These are phyloP conservation scores for Fusarium aywerte DNA, from an alignment of 2,329 filamentous ascomycete genomes.

Conservation along the genomic window DNA sequence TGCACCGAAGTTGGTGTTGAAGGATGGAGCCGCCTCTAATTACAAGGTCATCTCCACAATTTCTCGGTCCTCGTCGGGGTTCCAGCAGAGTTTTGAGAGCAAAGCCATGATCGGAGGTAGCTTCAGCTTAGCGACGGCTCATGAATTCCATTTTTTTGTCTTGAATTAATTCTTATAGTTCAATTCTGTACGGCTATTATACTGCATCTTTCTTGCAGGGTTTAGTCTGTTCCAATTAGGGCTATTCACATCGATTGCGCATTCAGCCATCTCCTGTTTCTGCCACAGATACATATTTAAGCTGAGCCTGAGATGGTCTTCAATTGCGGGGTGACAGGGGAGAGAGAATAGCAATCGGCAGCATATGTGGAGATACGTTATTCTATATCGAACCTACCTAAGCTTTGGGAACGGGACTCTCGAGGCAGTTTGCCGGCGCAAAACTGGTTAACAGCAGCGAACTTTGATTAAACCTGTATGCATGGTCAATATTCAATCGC, in stretches of 20 bases:
- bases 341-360: background rate
- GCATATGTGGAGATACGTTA: constrained; percentile 9
- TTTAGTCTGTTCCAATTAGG: background rate
- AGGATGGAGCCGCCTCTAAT: constrained; percentile 34
- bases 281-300: background rate
- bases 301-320: background rate
- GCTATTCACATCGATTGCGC: background rate
- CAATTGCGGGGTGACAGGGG: constrained; percentile 29
- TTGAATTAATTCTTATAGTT: background rate
- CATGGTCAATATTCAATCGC: background rate
- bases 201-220: background rate
- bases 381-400: background rate
- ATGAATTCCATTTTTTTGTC: constrained; percentile 6
- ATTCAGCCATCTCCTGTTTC: constrained; percentile 2
- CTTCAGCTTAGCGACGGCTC: constrained; percentile 25
- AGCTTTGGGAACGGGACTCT: background rate
- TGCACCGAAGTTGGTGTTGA: constrained; percentile 34
- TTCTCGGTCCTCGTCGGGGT: constrained; percentile 37
- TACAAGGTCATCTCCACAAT: constrained; percentile 27
- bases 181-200: background rate
- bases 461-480: background rate
- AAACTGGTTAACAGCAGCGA: background rate
- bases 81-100: constrained; percentile 5
- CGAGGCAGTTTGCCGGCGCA: background rate
- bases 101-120: constrained; percentile 4